Evolutionary conservation across 176 grass and related monocot genomes (phyloP).

Genomic region (Ampelocalamus luodianensis): DNA sequence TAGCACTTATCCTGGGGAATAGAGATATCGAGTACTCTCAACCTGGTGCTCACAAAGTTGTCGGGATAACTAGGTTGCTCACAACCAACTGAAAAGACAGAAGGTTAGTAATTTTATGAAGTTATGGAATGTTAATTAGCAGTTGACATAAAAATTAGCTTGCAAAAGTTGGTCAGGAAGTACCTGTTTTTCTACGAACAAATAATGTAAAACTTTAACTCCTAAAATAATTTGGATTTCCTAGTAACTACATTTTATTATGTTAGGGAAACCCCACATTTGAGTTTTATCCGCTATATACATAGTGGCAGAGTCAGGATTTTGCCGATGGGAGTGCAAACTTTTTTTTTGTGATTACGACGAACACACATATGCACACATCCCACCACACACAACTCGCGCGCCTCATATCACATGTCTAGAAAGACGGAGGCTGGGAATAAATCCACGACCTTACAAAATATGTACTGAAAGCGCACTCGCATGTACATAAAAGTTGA

Average conservation of each 20-base stretch:
- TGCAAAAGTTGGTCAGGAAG: neutral
- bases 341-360: too few species aligned
- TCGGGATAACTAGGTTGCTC: conserved; percentile 8
- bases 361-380: too few species aligned
- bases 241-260: neutral
- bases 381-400: too few species aligned
- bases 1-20: conserved; percentile 19
- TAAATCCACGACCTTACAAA: too few species aligned
- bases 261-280: too few species aligned
- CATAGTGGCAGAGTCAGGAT: too few species aligned
- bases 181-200: neutral
- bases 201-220: neutral
- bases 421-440: too few species aligned
- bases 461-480: too few species aligned
- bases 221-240: neutral
- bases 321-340: too few species aligned
- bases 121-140: neutral
- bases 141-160: neutral
- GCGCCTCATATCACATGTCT: too few species aligned
- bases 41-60: conserved; percentile 37
- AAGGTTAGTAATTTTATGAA: neutral
- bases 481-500: too few species aligned
- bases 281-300: neutral
- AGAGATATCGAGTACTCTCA: conserved; percentile 25
- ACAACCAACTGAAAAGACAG: neutral